These are phyloP conservation scores for Tetradesmus lagerheimii DNA, from an alignment of 139 green algal species.

Conservation along the genomic window DNA sequence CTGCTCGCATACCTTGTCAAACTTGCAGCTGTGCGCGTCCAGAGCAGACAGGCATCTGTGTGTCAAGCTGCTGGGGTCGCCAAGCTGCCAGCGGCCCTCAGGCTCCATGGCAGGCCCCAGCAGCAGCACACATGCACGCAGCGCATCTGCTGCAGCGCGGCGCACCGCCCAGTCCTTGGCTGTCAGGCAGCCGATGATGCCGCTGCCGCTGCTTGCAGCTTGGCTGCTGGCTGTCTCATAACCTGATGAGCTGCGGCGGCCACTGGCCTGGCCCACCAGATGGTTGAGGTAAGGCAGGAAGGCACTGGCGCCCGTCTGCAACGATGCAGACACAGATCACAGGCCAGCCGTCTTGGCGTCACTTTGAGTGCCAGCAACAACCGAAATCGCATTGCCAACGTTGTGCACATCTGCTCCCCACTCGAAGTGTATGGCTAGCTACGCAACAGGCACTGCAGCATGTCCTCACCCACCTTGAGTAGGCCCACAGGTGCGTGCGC, in stretches of 20 bases:
- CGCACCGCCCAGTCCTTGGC: conserved; percentile 56
- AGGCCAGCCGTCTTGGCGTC: background rate
- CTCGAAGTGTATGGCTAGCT: background rate
- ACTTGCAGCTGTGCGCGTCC: conserved; percentile 41
- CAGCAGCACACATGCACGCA: conserved; percentile 52
- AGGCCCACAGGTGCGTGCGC: conserved; percentile 46
- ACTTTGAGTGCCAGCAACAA: background rate
- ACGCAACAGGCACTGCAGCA: background rate
- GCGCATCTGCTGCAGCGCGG: conserved; percentile 56
- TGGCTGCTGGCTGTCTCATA: background rate
- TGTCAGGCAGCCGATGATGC: conserved; percentile 46
- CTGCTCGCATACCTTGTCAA: conserved; percentile 59
- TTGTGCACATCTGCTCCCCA: background rate
- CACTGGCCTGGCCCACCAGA: conserved; percentile 47
- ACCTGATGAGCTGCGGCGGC: background rate
- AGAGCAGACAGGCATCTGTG: conserved; percentile 33
- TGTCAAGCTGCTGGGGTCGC: conserved; percentile 44
- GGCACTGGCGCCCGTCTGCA: conserved; percentile 45
- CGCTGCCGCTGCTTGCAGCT: conserved; percentile 32
- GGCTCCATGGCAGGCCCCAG: conserved; percentile 57
- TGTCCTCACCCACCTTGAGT: conserved; percentile 44
- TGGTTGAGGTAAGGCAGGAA: conserved; percentile 54
- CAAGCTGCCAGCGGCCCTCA: conserved; percentile 49
- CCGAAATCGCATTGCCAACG: background rate
- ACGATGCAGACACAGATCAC: background rate